Base-by-base conservation (phyloP, 2,329 filamentous ascomycete species). In the Fusarium avenaceum region DNA sequence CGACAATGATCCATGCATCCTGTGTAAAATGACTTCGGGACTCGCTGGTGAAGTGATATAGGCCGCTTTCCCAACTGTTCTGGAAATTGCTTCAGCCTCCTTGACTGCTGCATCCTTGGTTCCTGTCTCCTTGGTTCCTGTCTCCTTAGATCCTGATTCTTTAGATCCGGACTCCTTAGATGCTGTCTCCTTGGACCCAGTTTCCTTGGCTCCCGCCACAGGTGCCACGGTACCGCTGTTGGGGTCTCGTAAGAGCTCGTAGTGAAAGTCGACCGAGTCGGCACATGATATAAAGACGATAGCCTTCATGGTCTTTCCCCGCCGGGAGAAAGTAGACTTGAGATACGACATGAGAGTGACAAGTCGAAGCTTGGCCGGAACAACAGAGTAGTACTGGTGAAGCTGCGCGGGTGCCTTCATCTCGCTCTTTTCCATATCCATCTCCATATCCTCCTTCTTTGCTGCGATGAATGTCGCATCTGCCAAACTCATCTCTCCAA, bases 251-350 rank as follows among this genome's bases (percentile, higher is more conserved):
- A 99, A 87, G 4, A 97, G 82, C 63, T 96, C 92, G 77, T 94
- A 98, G 78, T 98, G 95, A 74, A 97, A 99, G 77, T 99, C 94
- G 61, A 98, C 96, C 2, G 93, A 96, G 77, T 99, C 96, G 20
- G 96, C 94, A 75, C 96, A 99, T 13, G 95, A 97, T 48, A 99
- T 92, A 81, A 99, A 99, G 35, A 99, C 86, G 63, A 99, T 97
- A 22, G 92, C 92, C 79, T 99, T 98, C 92, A 97, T 97, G 19
- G 97, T 92, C 2, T 93, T 93, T 1, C 94, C 95, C 78, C 92
- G 92, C 19, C 94, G 87, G 58, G 93, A 90, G 78, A 99, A 98
- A 0, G 94, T 90, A 19, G 93, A 90, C 76, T 95, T 96, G 58
- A 99, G 83, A 32, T 94, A 87, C 1, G 93, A 91, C 26, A 94